Evolutionary conservation across 257 asterid species (phyloP).

Genomic region (Sherardia arvensis): DNA sequence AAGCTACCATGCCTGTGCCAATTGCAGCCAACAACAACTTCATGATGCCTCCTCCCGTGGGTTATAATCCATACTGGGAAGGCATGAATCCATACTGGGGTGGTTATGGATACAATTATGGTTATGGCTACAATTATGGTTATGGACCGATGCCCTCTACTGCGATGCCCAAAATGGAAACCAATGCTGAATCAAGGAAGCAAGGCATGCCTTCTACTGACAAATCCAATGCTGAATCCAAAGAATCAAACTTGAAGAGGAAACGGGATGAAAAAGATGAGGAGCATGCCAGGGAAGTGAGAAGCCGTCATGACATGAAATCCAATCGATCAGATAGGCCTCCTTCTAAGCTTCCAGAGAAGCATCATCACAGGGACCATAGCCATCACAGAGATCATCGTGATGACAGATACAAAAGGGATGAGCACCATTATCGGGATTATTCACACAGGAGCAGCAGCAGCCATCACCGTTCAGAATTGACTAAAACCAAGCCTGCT

Average conservation of each 20-base stretch:
- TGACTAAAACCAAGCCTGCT: neutral
- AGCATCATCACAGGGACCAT: too few species aligned
- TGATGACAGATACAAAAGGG: neutral
- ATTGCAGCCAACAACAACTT: conserved; percentile 10
- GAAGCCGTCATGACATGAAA: conserved; percentile 45
- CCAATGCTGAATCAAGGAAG: too few species aligned
- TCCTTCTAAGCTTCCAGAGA: too few species aligned
- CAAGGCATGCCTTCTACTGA: neutral
- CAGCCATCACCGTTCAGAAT: conserved; percentile 5
- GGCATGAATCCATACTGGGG: neutral
- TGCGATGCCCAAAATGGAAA: too few species aligned
- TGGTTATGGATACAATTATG: neutral
- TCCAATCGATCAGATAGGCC: too few species aligned
- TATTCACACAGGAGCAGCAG: neutral
- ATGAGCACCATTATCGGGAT: neutral
- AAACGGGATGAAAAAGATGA: neutral
- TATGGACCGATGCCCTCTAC: too few species aligned
- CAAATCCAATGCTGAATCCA: conserved; percentile 62
- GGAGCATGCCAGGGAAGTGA: too few species aligned
- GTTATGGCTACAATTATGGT: too few species aligned
- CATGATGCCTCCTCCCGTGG: neutral
- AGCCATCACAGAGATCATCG: neutral
- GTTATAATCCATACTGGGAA: neutral
- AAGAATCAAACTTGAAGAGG: conserved; percentile 43
- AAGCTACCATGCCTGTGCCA: conserved; percentile 13